Conservation (phyloP, 305 asterid genomes). For the Fraxinus sp. region DNA sequence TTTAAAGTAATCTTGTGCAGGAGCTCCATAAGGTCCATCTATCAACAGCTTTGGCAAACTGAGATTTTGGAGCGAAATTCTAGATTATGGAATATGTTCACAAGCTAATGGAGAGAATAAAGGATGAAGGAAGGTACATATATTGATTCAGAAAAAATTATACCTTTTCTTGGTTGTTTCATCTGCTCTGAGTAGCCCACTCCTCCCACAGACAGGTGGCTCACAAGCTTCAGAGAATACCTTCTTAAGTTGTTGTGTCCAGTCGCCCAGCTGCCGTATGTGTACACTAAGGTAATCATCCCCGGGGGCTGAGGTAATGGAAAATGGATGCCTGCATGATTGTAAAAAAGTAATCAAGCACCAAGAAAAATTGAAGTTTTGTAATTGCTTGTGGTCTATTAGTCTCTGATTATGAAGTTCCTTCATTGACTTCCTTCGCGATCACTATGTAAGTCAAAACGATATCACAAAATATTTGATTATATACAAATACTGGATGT, state of each 20-base stretch:
- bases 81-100: not conserved
- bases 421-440: not conserved
- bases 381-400: not conserved
- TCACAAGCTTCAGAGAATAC: constrained; percentile 70
- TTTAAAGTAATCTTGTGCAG: constrained; percentile 89
- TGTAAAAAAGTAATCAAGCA: not conserved
- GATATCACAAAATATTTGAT: not conserved
- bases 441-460: not conserved
- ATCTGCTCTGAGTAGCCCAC: constrained; percentile 93
- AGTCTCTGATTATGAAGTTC: not conserved
- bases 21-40: constrained; percentile 99
- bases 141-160: not conserved
- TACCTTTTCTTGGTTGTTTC: constrained; percentile 81
- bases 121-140: not conserved
- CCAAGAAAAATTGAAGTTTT: not conserved
- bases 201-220: constrained; percentile 69
- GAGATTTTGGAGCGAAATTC: constrained; percentile 30
- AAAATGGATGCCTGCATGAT: constrained; percentile 85
- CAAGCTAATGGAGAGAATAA: not conserved
- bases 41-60: constrained; percentile 86
- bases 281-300: constrained; percentile 60
- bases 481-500: not conserved
- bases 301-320: constrained; percentile 77
- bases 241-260: constrained; percentile 59
- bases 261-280: constrained; percentile 63